These are phyloP conservation scores for Beauveria rudraprayagi DNA, from an alignment of 2,329 filamentous ascomycete genomes.

Conservation along the genomic window DNA sequence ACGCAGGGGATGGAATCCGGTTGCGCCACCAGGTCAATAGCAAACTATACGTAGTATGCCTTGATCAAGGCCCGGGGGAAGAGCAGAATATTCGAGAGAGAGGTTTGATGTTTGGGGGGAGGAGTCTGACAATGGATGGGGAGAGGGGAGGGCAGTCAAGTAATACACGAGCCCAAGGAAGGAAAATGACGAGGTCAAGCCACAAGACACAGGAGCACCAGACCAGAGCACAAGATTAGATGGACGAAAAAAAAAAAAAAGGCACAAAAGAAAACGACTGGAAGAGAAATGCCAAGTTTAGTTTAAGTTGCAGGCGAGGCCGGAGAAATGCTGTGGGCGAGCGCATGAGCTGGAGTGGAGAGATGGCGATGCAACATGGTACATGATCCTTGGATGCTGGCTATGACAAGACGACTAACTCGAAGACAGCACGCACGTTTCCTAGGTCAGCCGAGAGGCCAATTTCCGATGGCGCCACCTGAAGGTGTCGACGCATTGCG, in stretches of 20 bases:
- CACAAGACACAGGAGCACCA: neutral
- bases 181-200: neutral
- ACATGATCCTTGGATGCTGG: neutral
- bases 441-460: neutral
- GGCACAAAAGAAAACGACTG: neutral
- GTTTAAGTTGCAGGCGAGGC: neutral
- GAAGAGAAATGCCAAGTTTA: neutral
- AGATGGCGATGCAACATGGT: neutral
- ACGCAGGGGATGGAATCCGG: neutral
- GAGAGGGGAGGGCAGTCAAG: neutral
- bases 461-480: slow-evolving; percentile 10
- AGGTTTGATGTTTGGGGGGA: neutral
- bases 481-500: slow-evolving; percentile 3
- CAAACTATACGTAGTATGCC: neutral
- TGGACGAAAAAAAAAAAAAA: no score
- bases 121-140: neutral
- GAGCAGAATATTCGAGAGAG: neutral
- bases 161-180: neutral
- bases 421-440: neutral
- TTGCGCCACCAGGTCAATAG: neutral
- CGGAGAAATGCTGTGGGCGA: neutral
- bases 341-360: neutral
- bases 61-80: neutral
- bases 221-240: neutral
- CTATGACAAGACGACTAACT: slow-evolving; percentile 1